phyloP scores from a whole-genome alignment of 2,329 filamentous ascomycete genomes.

The Alternaria burnsii region DNA sequence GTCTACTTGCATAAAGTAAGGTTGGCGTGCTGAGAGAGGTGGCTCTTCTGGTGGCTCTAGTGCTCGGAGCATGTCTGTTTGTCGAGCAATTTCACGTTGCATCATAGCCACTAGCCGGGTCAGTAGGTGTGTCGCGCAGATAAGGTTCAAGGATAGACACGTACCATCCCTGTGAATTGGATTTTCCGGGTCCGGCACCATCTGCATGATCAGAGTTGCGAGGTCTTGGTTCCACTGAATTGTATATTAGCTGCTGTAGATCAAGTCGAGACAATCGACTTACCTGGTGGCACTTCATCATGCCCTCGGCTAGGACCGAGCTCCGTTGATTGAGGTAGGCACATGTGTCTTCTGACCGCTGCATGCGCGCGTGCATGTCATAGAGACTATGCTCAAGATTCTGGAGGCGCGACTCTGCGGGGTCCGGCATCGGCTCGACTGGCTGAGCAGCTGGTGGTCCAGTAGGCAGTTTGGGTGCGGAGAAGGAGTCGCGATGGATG shows the following conservation, averaged over 20 bases:
- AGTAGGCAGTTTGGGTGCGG: conserved; percentile 71
- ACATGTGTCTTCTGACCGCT: conserved; percentile 83
- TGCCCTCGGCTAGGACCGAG: conserved; percentile 80
- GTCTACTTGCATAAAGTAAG: conserved; percentile 55
- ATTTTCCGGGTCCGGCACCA: conserved; percentile 79
- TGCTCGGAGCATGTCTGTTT: conserved; percentile 65
- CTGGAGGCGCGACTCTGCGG: conserved; percentile 76
- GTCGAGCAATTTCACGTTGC: conserved; percentile 69
- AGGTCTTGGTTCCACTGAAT: conserved; percentile 83
- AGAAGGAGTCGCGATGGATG: conserved; percentile 90
- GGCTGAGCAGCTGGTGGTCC: conserved; percentile 85
- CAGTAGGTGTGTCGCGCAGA: conserved; percentile 35
- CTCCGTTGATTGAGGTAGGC: conserved; percentile 82
- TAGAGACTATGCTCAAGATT: conserved; percentile 83
- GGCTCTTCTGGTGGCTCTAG: conserved; percentile 70
- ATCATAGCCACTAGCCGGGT: conserved; percentile 55
- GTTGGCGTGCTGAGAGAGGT: conserved; percentile 63
- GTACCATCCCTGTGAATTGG: conserved; percentile 83
- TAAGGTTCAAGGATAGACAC: conserved; percentile 49
- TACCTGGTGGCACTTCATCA: conserved; percentile 75
- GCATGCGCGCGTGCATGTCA: conserved; percentile 78
- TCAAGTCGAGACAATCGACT: conserved; percentile 33
- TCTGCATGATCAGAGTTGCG: conserved; percentile 74
- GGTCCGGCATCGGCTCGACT: conserved; percentile 81
- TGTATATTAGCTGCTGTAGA: conserved; percentile 35